phyloP scores from a whole-genome alignment of 164 flowering plant species.

The Magnolia kwangsiensis region DNA sequence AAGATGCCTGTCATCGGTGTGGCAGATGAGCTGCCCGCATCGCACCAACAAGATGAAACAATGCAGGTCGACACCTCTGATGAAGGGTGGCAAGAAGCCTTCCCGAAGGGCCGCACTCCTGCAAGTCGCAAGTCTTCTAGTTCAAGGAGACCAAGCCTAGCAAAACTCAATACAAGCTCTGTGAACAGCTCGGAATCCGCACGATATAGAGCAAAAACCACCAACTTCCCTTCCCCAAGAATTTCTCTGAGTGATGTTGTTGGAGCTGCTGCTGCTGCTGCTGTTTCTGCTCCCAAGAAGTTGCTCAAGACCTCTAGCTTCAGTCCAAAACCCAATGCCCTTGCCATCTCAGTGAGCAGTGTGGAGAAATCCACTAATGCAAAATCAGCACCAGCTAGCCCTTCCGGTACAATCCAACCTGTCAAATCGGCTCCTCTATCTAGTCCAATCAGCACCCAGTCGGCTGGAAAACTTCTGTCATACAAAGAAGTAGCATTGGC shows the following conservation, averaged over 20 bases:
- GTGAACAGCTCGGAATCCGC: slow-evolving; percentile 22
- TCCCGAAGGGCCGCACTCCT: slow-evolving; percentile 50
- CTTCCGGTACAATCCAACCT: slow-evolving; percentile 40
- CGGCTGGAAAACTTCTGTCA: slow-evolving; percentile 67
- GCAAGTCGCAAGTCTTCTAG: slow-evolving; percentile 34
- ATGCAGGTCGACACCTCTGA: slow-evolving; percentile 34
- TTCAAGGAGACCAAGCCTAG: slow-evolving; percentile 38
- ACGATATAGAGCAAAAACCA: slow-evolving; percentile 26
- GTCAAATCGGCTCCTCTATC: slow-evolving; percentile 34
- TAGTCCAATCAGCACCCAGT: slow-evolving; percentile 47
- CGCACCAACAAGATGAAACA: slow-evolving; percentile 31
- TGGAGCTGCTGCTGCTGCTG: slow-evolving; percentile 15
- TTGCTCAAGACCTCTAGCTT: slow-evolving; percentile 25
- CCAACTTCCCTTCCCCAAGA: slow-evolving; percentile 23
- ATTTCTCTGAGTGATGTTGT: slow-evolving; percentile 15
- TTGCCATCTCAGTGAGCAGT: slow-evolving; percentile 24
- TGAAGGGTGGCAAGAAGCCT: slow-evolving; percentile 96
- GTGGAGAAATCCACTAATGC: slow-evolving; percentile 37
- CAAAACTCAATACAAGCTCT: slow-evolving; percentile 38
- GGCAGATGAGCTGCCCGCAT: slow-evolving; percentile 19
- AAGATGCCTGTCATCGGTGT: slow-evolving; percentile 28
- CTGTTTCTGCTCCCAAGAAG: slow-evolving; percentile 23
- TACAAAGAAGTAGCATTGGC: slow-evolving; percentile 90
- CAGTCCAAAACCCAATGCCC: slow-evolving; percentile 27
- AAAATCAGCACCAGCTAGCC: slow-evolving; percentile 55